Evolutionary conservation across 192 early-diverging fungal genomes (phyloP).

Genomic region (Linnemannia zychae): DNA sequence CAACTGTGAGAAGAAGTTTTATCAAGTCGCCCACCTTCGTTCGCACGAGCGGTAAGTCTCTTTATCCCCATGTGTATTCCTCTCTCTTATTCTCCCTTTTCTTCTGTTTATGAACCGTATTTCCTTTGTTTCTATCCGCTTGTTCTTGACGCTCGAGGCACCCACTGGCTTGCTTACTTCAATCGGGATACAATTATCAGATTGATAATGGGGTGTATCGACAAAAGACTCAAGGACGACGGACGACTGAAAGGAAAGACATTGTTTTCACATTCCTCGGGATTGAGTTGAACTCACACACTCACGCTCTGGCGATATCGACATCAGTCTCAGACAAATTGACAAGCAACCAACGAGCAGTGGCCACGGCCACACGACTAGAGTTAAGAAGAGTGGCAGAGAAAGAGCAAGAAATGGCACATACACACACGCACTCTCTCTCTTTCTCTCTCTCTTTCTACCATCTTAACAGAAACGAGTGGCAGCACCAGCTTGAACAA

Average conservation of each 20-base stretch:
- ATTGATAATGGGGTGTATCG: background rate
- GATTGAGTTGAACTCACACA: background rate
- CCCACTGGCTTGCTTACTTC: too few relatives aligned
- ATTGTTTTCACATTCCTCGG: conserved; percentile 4
- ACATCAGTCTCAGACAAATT: background rate
- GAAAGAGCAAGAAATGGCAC: background rate
- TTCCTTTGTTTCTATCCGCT: background rate
- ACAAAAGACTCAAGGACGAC: background rate
- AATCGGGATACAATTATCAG: background rate
- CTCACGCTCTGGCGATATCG: background rate
- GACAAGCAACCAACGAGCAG: background rate
- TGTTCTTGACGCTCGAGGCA: too few relatives aligned
- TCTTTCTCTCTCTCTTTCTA: too few relatives aligned
- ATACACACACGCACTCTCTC: background rate
- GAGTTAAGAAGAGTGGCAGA: background rate
- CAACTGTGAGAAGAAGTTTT: conserved; percentile 75
- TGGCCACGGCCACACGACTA: background rate
- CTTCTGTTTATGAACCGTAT: background rate
- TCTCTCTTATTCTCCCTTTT: too few relatives aligned
- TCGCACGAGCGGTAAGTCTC: conserved; percentile 71
- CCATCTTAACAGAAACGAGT: background rate
- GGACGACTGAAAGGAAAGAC: background rate
- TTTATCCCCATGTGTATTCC: background rate
- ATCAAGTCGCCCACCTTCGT: conserved; percentile 77
- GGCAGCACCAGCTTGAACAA: background rate